Base-by-base conservation (phyloP, 2,329 filamentous ascomycete genomes). In the Fusarium piperis region DNA sequence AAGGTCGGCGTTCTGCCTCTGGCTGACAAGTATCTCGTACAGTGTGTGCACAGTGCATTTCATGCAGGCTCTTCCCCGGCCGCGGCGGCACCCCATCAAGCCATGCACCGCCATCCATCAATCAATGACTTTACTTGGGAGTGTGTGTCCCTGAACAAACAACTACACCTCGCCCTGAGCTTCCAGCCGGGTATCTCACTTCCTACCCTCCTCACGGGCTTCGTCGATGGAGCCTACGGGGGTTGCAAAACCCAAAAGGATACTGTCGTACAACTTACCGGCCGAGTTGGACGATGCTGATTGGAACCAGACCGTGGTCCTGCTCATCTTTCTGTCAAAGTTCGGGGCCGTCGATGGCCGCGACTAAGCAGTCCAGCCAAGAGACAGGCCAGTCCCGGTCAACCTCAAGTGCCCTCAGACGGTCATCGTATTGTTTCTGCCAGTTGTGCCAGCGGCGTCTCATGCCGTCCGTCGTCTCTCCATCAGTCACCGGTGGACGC, bases 271-370 rank as follows among this genome's bases (percentile, higher is more conserved):
- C 51, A 64, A 58, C 58, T 59, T 48, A 16, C 63, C 67, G 69
- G 59, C 63, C 59, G 62, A 61, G 66, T 60, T 60, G 18, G 46
- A 62, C 36, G 60, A 64, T 66, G 48, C 53, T 75, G 64, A 73
- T 70, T 72, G 65, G 74, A 62, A 68, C 65, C 72, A 74, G 64
- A 41, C 41, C 52, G 62, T 62, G 65, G 71, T 73, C 75, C 74
- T 77, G 65, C 65, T 75, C 72, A 76, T 77, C 72, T 75, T 39
- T 64, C 44, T 35, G 60, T 68, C 65, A 67, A 61, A 64, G 66
- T 57, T 65, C 61, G 63, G 69, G 62, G 63, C 58, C 62, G 61
- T 61, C 52, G 58, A 59, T 65, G 61, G 55, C 53, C 33, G 63
- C 59, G 52, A 67, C 65, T 41, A 46, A 58, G 58, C 61, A 68